Conservation (phyloP, 2,329 filamentous ascomycete species). For the Penicillium hesseltinei region DNA sequence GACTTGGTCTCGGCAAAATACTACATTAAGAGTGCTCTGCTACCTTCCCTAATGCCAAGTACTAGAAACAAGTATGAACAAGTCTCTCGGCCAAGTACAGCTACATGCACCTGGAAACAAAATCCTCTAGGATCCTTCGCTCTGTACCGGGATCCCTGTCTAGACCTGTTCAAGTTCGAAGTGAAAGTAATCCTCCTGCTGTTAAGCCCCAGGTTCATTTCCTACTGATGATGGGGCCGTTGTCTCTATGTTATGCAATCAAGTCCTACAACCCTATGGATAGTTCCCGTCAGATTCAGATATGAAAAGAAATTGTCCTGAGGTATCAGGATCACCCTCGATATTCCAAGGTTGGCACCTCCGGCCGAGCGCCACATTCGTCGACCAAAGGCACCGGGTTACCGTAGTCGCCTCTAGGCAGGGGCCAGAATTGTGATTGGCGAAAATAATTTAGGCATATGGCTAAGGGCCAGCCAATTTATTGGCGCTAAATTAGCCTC, state of each 20-base stretch:
- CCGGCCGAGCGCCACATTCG: constrained; percentile 2
- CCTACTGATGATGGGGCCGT: too few relatives aligned
- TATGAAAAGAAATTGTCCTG: neutral
- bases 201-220: neutral
- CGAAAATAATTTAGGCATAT: neutral
- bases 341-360: neutral
- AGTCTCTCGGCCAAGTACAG: neutral
- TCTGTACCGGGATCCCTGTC: neutral
- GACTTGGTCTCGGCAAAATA: neutral
- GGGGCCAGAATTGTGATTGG: neutral
- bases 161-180: neutral
- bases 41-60: neutral
- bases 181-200: neutral
- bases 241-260: neutral
- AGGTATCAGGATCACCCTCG: neutral
- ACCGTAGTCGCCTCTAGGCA: neutral
- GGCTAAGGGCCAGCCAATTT: too few relatives aligned
- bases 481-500: neutral
- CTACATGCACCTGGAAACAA: neutral
- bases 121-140: neutral
- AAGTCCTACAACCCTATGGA: neutral
- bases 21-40: neutral
- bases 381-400: neutral
- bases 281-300: neutral
- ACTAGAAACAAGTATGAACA: neutral